Evolutionary conservation across 1,139 yeast species (phyloP), one percentile per base, ranked within the genome.

Genomic region (Pichia sp.): DNA sequence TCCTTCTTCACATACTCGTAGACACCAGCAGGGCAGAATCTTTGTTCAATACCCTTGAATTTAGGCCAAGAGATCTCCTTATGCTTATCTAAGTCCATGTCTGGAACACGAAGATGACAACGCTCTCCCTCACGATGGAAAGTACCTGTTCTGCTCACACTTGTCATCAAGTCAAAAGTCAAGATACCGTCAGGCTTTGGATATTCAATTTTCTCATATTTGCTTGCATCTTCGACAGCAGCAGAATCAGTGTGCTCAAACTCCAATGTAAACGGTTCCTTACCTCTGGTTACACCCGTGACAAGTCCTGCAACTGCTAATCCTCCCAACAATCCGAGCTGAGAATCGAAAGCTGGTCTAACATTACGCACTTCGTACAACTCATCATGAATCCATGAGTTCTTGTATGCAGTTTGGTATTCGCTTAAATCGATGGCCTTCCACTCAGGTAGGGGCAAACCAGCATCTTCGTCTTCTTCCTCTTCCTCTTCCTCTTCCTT

Each of bases 11-110:
- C 77, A 66, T 90, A 93, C 71, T 93, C 99, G 69, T 93, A 93
- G 10, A 93, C 99, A 30, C 99, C 99, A 27, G 99, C 99, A 7
- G 99, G 99, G 68, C 99, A 93, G 74, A 93, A 93, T 58, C 95
- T 77, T 66, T 83, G 85, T 71, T 93, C 99, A 20, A 93, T 77
- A 16, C 99, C 99, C 70, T 87, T 75, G 73, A 74, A 93, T 61
- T 78, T 81, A 27, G 95, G 91, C 72, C 80, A 93, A 31, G 90
- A 75, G 20, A 71, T 73, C 47, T 78, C 77, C 0, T 95, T 82
- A 69, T 92, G 97, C 58, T 78, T 75, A 30, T 78, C 73, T 64
- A 82, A 69, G 66, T 87, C 87, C 71, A 88, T 93, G 30, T 81
- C 75, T 2, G 95, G 88, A 29, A 93, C 83, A 60, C 92, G 75